Evolutionary conservation across 164 flowering plant genomes (phyloP).

Genomic region (Dillenia turbinata): DNA sequence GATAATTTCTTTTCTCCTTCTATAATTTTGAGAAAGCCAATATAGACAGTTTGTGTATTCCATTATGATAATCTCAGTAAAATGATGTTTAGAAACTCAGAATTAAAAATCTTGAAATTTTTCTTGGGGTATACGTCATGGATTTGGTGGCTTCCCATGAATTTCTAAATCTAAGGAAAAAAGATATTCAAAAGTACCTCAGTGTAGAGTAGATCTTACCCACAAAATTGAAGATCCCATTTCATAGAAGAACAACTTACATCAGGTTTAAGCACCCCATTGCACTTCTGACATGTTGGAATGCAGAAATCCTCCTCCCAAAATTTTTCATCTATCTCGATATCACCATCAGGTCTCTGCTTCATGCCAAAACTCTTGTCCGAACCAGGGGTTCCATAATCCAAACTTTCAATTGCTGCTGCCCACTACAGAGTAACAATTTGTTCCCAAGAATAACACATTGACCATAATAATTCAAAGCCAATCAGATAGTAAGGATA

Average conservation of each 20-base stretch:
- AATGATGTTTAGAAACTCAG: no score
- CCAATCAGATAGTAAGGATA: no score
- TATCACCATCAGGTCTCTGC: conserved; percentile 98
- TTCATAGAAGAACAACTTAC: conserved; percentile 38
- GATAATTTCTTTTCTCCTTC: no score
- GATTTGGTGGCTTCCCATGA: no score
- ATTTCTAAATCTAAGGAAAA: no score
- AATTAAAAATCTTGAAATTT: no score
- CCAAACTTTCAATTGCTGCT: conserved; percentile 79
- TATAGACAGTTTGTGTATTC: no score
- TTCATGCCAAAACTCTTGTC: conserved; percentile 95
- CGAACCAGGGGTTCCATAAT: conserved; percentile 66
- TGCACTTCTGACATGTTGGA: conserved; percentile 77
- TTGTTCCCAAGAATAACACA: neutral
- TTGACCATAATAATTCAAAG: neutral
- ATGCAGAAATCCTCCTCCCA: conserved; percentile 92
- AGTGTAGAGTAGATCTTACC: no score
- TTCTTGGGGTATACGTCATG: no score
- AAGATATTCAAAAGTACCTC: no score
- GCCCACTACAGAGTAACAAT: conserved; percentile 75
- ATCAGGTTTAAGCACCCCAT: conserved; percentile 92
- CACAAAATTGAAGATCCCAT: neutral
- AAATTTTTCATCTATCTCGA: conserved; percentile 93
- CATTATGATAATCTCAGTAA: no score
- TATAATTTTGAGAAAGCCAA: no score